A percentile compares a stretch with the other conserved stretches of the same genome.
Evolutionary conservation across 2,329 filamentous ascomycete genomes (phyloP).

Genomic region (Verticillium zaregamsianum): DNA sequence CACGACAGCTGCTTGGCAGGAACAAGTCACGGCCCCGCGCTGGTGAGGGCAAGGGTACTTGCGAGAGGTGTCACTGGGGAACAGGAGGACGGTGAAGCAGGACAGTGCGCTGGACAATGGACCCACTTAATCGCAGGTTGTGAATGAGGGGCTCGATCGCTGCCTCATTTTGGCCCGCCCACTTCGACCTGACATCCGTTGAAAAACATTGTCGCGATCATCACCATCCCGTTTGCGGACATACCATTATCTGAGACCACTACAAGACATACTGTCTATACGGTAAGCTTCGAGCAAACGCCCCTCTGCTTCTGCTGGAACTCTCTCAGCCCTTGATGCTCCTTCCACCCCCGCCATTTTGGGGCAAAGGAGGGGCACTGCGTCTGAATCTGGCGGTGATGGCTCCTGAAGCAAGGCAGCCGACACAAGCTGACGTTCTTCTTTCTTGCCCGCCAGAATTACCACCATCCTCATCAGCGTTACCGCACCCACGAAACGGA

Average conservation of each 20-base stretch:
- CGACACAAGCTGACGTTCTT: constrained; percentile 7
- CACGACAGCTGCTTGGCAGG: not conserved
- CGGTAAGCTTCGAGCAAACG: not conserved
- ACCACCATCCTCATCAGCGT: not conserved
- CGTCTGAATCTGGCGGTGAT: constrained; percentile 5
- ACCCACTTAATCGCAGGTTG: constrained; percentile 4
- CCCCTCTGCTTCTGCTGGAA: not conserved
- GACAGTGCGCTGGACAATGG: constrained; percentile 6
- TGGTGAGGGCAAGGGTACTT: not conserved
- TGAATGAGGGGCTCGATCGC: constrained; percentile 14
- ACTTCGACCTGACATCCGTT: constrained; percentile 9
- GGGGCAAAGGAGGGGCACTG: constrained; percentile 7
- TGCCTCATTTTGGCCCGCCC: constrained; percentile 14
- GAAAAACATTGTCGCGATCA: not conserved
- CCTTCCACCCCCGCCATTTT: not conserved
- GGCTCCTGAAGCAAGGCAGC: not conserved
- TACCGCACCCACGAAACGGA: not conserved
- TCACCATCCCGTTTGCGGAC: constrained; percentile 9
- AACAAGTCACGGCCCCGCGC: not conserved
- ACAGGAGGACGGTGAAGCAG: not conserved
- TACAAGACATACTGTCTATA: constrained; percentile 7
- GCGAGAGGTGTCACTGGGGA: not conserved
- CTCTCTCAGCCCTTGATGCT: not conserved
- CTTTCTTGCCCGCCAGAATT: constrained; percentile 3
- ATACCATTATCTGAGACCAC: constrained; percentile 7